These are phyloP conservation scores for Candida quercuum DNA, from an alignment of 805 yeast genomes.

Conservation along the genomic window DNA sequence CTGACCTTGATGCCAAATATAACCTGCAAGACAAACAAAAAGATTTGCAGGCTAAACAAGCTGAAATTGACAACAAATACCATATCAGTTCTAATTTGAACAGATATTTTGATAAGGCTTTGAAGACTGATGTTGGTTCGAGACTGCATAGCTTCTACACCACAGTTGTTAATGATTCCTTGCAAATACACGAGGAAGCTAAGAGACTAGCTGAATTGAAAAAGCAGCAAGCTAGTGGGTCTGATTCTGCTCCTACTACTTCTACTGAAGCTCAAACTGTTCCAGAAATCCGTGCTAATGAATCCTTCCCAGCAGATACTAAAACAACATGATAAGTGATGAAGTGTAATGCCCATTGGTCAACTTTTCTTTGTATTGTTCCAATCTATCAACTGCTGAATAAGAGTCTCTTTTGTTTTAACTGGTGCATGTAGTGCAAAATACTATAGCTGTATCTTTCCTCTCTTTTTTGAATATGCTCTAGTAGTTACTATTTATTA, in stretches of 20 bases:
- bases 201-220: constrained; percentile 60
- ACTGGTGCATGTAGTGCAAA: no score
- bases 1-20: constrained; percentile 52
- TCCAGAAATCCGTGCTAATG: neutral
- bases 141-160: constrained; percentile 59
- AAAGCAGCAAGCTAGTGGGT: constrained; percentile 19
- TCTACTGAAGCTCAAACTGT: neutral
- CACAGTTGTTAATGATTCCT: constrained; percentile 47
- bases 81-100: constrained; percentile 35
- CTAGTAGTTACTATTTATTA: no score
- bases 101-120: constrained; percentile 30
- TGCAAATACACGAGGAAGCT: constrained; percentile 71
- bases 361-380: no score
- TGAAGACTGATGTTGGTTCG: constrained; percentile 40
- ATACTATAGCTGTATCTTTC: no score
- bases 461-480: no score
- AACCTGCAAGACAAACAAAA: constrained; percentile 40
- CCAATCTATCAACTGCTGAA: no score
- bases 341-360: no score
- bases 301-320: neutral
- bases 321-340: no score
- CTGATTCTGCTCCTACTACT: neutral
- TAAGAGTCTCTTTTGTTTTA: no score
- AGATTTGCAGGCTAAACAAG: constrained; percentile 29
- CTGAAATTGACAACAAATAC: constrained; percentile 36